Base-by-base conservation (phyloP, 192 early-diverging fungal genomes). In the Coemansia sp. region DNA sequence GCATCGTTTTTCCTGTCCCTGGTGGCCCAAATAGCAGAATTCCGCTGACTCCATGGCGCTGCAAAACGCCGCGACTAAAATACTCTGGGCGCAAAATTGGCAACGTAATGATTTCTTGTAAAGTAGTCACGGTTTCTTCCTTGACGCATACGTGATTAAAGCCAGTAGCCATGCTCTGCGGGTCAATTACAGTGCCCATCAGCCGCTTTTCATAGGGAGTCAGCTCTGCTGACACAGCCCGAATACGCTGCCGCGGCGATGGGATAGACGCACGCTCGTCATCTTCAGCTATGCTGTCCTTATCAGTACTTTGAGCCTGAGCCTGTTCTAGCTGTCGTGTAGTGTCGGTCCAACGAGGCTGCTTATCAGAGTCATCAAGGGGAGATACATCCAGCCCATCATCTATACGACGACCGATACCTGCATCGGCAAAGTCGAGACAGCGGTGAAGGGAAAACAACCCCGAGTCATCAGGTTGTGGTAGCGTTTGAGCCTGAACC, bases 11-110 rank as follows among this genome's bases (percentile, higher is more conserved):
- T 48, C 91, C 91, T 6, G 91, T 93, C 23, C 91, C 91, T 10
- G 91, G 90, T 33, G 90, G 90, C 13, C 90, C 90, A 72, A 92
- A 93, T 16, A 93, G 65, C n/a, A 93, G 71, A 30, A 93, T 78
- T 9, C 91, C 91, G 19, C 86, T 81, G 16, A 88, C 83, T 28
- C 84, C 83, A 55, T 88, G 82, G 39, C 83, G 79, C 48, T 73
- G 73, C 41, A 90, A 66, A 20, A 91, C 78, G 6, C 88, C 90
- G 41, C 83, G 76, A 38, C 79, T 83, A 68, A 91, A 91, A 37
- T 87, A 81, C 55, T 89, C 84, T 5, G 90, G 90, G n/a, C 88
- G 79, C 21, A 86, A 61, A 58, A 91, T 70, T 30, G 91, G 87
- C 30, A 98, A 77, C 8, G 83, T 84, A 53, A 90, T 89, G 50